Percentiles rank a stretch among this genome's conserved stretches.
Evolutionary conservation across 2,329 filamentous ascomycete species (phyloP).

Genomic region (Phialocephala subalpina): DNA sequence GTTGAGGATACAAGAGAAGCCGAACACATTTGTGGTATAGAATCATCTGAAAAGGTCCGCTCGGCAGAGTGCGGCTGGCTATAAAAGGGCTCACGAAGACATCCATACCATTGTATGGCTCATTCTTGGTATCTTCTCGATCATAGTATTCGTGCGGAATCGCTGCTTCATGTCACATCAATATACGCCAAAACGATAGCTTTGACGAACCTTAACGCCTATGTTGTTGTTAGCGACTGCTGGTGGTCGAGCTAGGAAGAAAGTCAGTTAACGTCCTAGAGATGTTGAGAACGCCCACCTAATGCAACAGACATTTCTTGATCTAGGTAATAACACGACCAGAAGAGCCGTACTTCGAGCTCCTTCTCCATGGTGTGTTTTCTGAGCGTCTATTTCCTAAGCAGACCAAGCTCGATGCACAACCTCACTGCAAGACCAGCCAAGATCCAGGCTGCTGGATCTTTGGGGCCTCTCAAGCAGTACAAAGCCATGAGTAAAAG

Average conservation of each 20-base stretch:
- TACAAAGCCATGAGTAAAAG: slow-evolving; percentile 21
- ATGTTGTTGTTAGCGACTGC: slow-evolving; percentile 58
- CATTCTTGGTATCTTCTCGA: slow-evolving; percentile 8
- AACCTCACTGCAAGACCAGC: slow-evolving; percentile 58
- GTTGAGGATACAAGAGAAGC: slow-evolving; percentile 24
- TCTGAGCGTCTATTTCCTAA: slow-evolving; percentile 46
- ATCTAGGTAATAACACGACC: slow-evolving; percentile 58
- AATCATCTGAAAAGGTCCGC: slow-evolving; percentile 21
- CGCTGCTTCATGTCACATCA: slow-evolving; percentile 20
- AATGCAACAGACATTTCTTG: slow-evolving; percentile 56
- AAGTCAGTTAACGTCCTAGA: no score
- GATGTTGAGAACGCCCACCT: no score
- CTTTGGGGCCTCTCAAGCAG: slow-evolving; percentile 18
- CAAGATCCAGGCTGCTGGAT: slow-evolving; percentile 25
- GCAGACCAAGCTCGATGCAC: slow-evolving; percentile 57
- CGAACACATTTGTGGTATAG: slow-evolving; percentile 25
- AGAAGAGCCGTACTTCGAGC: slow-evolving; percentile 51
- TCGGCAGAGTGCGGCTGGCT: no score
- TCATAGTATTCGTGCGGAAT: slow-evolving; percentile 19
- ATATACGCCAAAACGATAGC: slow-evolving; percentile 19
- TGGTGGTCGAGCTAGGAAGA: slow-evolving; percentile 53
- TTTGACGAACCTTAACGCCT: slow-evolving; percentile 47
- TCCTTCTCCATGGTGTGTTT: slow-evolving; percentile 17
- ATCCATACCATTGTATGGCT: not conserved
- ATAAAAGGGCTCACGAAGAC: no score